Conservation (phyloP, 129 eudicot genomes). For the Artemisia tridentata region DNA sequence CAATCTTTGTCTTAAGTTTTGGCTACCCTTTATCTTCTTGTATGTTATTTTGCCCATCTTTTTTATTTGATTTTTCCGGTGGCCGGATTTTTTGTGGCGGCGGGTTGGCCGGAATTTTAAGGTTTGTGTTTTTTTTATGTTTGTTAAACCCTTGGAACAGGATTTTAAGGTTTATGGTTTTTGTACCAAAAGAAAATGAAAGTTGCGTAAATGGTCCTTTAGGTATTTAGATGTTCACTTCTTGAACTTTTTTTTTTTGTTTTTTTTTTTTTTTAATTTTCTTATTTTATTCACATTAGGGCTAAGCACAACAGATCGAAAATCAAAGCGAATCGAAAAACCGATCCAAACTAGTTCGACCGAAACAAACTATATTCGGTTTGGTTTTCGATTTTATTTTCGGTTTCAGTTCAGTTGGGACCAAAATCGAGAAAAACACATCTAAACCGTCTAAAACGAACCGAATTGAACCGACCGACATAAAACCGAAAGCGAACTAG, state of each 20-base stretch:
- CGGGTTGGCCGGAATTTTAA: constrained; percentile 17
- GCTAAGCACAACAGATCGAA: too few relatives aligned
- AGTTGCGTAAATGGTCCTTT: neutral
- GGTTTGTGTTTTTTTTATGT: neutral
- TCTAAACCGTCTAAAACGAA: too few relatives aligned
- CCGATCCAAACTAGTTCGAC: too few relatives aligned
- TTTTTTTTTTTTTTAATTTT: neutral
- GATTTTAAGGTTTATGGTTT: neutral
- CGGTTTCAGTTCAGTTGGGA: too few relatives aligned
- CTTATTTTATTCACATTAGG: too few relatives aligned
- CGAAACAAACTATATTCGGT: too few relatives aligned
- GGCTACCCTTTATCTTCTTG: constrained; percentile 70
- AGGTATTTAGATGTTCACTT: neutral
- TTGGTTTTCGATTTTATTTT: too few relatives aligned
- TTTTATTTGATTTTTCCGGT: neutral
- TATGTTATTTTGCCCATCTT: constrained; percentile 58
- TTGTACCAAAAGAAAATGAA: neutral
- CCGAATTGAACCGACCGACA: too few relatives aligned
- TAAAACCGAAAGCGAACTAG: too few relatives aligned
- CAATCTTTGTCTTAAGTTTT: constrained; percentile 62
- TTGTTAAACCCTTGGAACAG: constrained; percentile 21
- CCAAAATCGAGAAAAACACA: too few relatives aligned
- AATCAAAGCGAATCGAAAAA: too few relatives aligned
- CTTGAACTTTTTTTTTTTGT: neutral
- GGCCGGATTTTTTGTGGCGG: constrained; percentile 6